Base-by-base conservation (phyloP, 169 alveolate species). In the Babesia ovata region DNA sequence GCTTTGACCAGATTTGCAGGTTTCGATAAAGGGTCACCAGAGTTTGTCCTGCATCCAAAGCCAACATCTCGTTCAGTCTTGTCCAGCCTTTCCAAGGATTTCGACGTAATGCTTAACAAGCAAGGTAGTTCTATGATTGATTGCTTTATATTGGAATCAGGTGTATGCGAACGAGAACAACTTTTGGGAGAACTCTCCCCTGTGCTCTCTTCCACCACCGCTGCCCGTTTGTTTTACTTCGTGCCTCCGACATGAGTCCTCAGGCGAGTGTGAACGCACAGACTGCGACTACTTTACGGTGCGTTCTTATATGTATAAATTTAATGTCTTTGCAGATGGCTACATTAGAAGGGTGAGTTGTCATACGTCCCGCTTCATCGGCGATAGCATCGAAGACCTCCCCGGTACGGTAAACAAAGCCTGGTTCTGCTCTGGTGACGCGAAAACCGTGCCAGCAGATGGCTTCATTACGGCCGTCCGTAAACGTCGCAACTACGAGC, bases 231-330 rank as follows among this genome's bases (percentile, higher is more conserved):
- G 75, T 79, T 79, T 57, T 14, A 1, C 57, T 14, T 6, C 26
- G 22, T 17, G 14, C 24, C 44, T 49, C 1, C 28, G 9, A 67
- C 11, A 8, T 12, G 28, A 10, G 13, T 33, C 17, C 22, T 8
- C 59, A 79, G 87, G 71, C 69, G 87, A 79, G 36, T 79, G 87
- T n/a, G 62, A 59, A 29, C 63, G 87, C 45, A 24, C 28, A 17
- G 61, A 63, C 45, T 79, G 87, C 60, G 87, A 79, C 77, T 79
- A 70, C 75, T 70, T 79, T 45, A 79, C 87, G 69, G 70, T 77
- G 28, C 29, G 72, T 58, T 59, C 16, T 0, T 9, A 26, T 12
- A 7, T 11, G 12, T 17, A 10, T 10, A 7, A 26, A n/a, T 29
- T 29, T 28, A 46, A 49, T 67, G 17, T 67, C 11, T 12, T 16